A percentile compares a stretch with the other conserved stretches of the same genome.
phyloP scores from a whole-genome alignment of 2,329 filamentous ascomycete genomes.

The Exophiala sideris region DNA sequence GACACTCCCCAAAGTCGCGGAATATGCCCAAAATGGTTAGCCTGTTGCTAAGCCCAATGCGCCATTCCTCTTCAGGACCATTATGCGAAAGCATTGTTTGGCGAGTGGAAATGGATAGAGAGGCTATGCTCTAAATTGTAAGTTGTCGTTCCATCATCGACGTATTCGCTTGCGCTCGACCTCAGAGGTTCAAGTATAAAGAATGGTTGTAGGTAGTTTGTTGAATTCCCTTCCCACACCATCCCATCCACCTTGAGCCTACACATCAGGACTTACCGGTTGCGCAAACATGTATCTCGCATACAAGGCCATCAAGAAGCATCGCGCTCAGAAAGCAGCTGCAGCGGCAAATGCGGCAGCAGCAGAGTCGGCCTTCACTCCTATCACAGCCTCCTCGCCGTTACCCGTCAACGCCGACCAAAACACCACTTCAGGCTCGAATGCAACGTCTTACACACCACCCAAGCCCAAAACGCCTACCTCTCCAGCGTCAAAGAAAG shows the following conservation, averaged over 20 bases:
- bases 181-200: neutral
- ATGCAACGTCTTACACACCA: neutral
- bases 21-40: neutral
- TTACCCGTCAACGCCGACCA: neutral
- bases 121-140: neutral
- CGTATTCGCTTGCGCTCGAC: neutral
- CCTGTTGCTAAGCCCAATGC: neutral
- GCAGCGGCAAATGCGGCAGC: conserved; percentile 6
- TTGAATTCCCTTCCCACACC: neutral
- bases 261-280: neutral
- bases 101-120: neutral
- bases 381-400: neutral
- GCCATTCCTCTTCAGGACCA: conserved; percentile 8
- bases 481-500: neutral
- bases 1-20: neutral
- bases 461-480: neutral
- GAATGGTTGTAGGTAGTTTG: neutral
- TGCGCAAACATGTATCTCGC: neutral
- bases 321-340: conserved; percentile 13
- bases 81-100: conserved; percentile 1
- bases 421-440: neutral
- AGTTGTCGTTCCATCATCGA: neutral
- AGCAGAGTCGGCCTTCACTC: neutral
- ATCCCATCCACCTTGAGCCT: neutral
- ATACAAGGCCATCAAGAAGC: conserved; percentile 14